phyloP scores from a whole-genome alignment of 495 filamentous ascomycete genomes.

The Barbatosphaeria neglecta region DNA sequence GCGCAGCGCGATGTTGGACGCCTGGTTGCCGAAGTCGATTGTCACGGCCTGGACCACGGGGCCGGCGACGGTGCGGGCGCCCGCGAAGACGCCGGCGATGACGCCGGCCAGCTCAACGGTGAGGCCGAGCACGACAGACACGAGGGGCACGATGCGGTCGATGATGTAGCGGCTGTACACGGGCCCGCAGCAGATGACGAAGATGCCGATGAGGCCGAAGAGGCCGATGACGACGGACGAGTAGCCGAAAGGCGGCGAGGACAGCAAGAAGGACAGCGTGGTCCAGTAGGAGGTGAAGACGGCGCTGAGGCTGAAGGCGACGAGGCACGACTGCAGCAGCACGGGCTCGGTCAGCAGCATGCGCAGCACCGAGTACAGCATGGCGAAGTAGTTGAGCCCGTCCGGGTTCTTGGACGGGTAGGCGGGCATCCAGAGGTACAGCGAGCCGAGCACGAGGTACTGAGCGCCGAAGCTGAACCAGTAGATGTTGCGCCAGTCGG shows the following conservation, averaged over 20 bases:
- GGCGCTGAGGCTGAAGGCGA: conserved; percentile 28
- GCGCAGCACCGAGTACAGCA: conserved; percentile 50
- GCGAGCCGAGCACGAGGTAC: conserved; percentile 48
- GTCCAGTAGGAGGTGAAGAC: conserved; percentile 56
- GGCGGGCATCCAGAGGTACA: conserved; percentile 70
- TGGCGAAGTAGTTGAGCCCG: conserved; percentile 51
- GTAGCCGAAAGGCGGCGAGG: conserved; percentile 56
- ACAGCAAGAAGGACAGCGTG: conserved; percentile 68
- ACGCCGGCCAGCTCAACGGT: conserved; percentile 48
- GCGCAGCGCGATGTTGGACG: conserved; percentile 64
- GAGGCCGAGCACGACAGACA: conserved; percentile 54
- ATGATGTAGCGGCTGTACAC: conserved; percentile 60
- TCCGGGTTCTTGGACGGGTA: conserved; percentile 63
- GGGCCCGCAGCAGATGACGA: conserved; percentile 52
- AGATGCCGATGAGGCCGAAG: conserved; percentile 67
- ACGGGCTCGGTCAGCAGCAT: conserved; percentile 53
- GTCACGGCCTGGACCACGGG: conserved; percentile 65
- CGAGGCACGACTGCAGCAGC: conserved; percentile 45
- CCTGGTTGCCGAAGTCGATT: conserved; percentile 64
- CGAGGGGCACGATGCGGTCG: conserved; percentile 53
- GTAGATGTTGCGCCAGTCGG: conserved; percentile 65
- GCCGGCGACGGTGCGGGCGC: conserved; percentile 54
- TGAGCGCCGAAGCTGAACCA: conserved; percentile 70
- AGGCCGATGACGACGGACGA: conserved; percentile 57
- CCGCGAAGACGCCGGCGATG: conserved; percentile 57